These are phyloP conservation scores for Nitzschia inconspicua DNA, from an alignment of 108 stramenopile species.

Conservation along the genomic window DNA sequence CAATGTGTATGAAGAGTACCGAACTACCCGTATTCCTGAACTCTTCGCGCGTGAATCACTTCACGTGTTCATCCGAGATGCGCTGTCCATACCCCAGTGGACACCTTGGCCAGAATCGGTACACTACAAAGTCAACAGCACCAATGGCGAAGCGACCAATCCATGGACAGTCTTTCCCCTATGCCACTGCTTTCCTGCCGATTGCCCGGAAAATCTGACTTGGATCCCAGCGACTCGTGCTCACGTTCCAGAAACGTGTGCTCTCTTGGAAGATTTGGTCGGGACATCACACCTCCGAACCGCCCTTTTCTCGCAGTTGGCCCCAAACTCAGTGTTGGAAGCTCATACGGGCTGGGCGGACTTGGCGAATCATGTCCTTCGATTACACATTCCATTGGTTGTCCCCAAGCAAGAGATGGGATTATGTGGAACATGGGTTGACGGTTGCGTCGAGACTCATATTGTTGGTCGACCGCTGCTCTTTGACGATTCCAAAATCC, in stretches of 20 bases:
- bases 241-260: conserved; percentile 77
- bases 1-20: conserved; percentile 28
- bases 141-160: conserved; percentile 5
- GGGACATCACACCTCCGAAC: conserved; percentile 59
- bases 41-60: conserved; percentile 41
- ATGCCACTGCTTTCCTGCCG: conserved; percentile 92
- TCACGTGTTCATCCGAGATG: conserved; percentile 52
- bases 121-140: conserved; percentile 49
- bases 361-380: conserved; percentile 93
- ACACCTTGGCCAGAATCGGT: conserved; percentile 90
- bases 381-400: conserved; percentile 88
- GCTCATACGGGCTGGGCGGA: conserved; percentile 95
- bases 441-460: conserved; percentile 90
- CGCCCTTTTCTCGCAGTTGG: conserved; percentile 89
- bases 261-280: conserved; percentile 33
- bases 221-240: conserved; percentile 77
- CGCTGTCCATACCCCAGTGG: conserved; percentile 69
- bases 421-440: conserved; percentile 93
- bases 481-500: conserved; percentile 96
- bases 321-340: conserved; percentile 80
- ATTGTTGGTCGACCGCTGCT: conserved; percentile 65
- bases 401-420: conserved; percentile 55
- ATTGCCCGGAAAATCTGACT: conserved; percentile 48
- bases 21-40: conserved; percentile 21
- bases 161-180: conserved; percentile 94